These are phyloP conservation scores for Pseudocohnilembus persalinus DNA, from an alignment of 169 alveolate species.

Conservation along the genomic window DNA sequence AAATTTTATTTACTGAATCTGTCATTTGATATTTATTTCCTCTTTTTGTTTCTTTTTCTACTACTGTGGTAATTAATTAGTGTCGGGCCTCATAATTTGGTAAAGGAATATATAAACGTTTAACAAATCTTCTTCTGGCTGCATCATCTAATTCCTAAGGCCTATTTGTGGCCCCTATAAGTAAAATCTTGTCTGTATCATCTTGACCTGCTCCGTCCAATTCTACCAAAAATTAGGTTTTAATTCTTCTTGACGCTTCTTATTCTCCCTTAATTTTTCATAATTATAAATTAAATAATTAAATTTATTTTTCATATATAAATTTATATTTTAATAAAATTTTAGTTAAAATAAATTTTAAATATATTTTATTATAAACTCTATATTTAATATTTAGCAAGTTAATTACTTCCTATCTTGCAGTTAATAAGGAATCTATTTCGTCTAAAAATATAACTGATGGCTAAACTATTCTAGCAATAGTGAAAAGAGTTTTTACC, in stretches of 20 bases:
- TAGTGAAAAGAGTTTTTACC: slow-evolving; percentile 81
- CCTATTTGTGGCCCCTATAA: slow-evolving; percentile 86
- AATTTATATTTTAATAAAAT: too few relatives aligned
- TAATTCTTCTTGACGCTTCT: slow-evolving; percentile 86
- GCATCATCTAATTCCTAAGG: slow-evolving; percentile 92
- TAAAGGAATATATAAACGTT: slow-evolving; percentile 80
- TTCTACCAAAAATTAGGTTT: slow-evolving; percentile 88
- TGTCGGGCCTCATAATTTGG: slow-evolving; percentile 70
- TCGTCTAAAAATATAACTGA: slow-evolving; percentile 90
- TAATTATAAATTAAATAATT: background rate
- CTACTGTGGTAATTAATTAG: slow-evolving; percentile 46
- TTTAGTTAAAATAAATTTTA: too few relatives aligned
- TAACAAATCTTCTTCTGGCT: slow-evolving; percentile 84
- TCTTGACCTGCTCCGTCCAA: slow-evolving; percentile 80
- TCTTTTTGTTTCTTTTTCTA: slow-evolving; percentile 39
- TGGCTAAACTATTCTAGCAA: slow-evolving; percentile 85
- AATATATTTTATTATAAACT: too few relatives aligned
- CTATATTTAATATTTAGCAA: background rate
- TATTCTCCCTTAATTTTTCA: slow-evolving; percentile 51
- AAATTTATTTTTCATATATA: too few relatives aligned
- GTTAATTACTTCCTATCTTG: slow-evolving; percentile 69
- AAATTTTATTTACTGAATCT: slow-evolving; percentile 1
- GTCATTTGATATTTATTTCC: slow-evolving; percentile 32
- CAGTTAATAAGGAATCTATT: slow-evolving; percentile 85
- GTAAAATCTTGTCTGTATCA: slow-evolving; percentile 64